Evolutionary conservation across 2,329 filamentous ascomycete genomes (phyloP), one percentile per base, ranked within the genome.

Genomic region (Chalara sp.): DNA sequence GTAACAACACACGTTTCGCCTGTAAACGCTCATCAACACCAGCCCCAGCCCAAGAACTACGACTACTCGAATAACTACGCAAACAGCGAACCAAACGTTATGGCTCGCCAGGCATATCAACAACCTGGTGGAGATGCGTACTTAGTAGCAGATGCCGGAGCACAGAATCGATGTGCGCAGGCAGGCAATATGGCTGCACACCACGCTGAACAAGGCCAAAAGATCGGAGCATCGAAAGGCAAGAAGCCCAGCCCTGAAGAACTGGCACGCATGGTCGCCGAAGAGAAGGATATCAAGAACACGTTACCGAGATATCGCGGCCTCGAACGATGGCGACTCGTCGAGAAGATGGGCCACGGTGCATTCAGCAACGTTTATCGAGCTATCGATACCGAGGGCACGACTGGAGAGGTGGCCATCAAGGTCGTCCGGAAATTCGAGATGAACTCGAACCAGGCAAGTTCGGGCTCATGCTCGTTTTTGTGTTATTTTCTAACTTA

Each of bases 351-450:
- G 92, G 93, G 93, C 58, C 93, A 97, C 61, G 93, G 93, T 55
- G 93, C 93, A 54, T 99, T 99, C 77, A 97, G 92, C 75, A 97
- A 97, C 65, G 93, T 99, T 58, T 99, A 97, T 70, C 84, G 89
- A 39, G 93, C 93, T 35, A 80, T 78, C 59, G 93, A 99, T 67
- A 67, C 72, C 6, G 78, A 83, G 5, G 86, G 87, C 40, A 76
- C 84, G 56, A 79, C 80, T 56, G 83, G 81, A 59, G 86, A 97
- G 67, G 90, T 93, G 33, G 93, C 92, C 61, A 97, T 99, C 78
- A 99, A 99, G 71, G 93, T 99, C 47, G 93, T 99, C 57, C 87
- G 93, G 65, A 97, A 97, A 73, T 97, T 89, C 68, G 93, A 99
- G 72, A 96, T 99, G 89, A 97, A 96, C 73, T 91, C 85, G 59